Conservation (phyloP, 2,329 filamentous ascomycete species). For the Phialophora expanda region DNA sequence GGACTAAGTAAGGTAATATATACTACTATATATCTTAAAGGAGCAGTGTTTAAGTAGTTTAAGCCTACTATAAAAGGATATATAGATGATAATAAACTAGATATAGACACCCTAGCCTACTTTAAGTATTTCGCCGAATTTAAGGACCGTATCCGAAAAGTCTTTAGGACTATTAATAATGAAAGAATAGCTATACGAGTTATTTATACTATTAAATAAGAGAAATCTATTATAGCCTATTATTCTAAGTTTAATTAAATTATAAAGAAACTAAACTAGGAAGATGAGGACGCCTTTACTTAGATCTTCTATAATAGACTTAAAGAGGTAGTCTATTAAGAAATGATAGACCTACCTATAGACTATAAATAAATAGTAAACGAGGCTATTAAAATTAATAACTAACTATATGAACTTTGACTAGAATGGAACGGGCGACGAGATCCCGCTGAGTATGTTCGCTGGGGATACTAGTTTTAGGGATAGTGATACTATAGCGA, state of each 20-base stretch:
- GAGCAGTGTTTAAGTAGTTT: background rate
- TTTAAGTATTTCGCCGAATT: background rate
- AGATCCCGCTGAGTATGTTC: background rate
- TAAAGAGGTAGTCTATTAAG: background rate
- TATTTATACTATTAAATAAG: background rate
- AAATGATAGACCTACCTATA: background rate
- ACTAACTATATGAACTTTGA: background rate
- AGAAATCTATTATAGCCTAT: background rate
- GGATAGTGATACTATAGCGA: background rate
- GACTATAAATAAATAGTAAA: constrained; percentile 1
- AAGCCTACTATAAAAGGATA: background rate
- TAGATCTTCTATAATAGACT: constrained; percentile 9
- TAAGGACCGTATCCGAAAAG: background rate
- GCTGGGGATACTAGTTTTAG: background rate
- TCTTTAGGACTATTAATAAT: constrained; percentile 2
- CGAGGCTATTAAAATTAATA: constrained; percentile 7
- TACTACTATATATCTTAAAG: background rate
- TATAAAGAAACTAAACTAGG: background rate
- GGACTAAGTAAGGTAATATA: background rate
- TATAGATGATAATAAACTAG: background rate
- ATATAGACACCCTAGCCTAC: background rate
- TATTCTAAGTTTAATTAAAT: background rate
- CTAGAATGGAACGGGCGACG: background rate
- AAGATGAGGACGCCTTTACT: background rate
- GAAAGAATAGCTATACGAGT: no score